phyloP scores from a whole-genome alignment of 31 red algal species.

The Porphyra umbilicalis region DNA sequence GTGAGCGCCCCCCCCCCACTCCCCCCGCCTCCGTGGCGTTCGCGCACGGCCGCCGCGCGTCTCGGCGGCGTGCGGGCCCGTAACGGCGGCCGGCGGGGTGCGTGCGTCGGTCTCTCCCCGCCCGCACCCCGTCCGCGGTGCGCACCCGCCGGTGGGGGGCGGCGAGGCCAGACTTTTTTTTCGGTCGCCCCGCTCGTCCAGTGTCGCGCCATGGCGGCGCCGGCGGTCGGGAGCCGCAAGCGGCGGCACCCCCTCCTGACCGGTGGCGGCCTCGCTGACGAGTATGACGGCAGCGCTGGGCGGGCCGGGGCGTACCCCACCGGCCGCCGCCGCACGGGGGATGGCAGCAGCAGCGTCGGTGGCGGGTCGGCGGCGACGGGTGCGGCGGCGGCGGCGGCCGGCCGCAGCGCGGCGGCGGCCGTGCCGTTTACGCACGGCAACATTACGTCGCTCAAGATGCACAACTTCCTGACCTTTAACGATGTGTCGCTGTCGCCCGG shows the following conservation, averaged over 20 bases:
- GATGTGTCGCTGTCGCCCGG: slow-evolving; percentile 66
- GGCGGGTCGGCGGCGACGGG: background rate
- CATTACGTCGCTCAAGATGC: slow-evolving; percentile 63
- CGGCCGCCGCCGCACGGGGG: background rate
- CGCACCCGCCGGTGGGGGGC: no score
- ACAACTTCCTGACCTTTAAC: slow-evolving; percentile 90
- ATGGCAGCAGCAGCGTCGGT: no score
- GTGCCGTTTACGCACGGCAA: slow-evolving; percentile 55
- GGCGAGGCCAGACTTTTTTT: no score
- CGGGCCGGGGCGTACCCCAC: background rate
- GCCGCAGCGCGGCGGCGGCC: slow-evolving; percentile 31
- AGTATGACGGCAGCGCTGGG: background rate
- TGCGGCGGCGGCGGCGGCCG: background rate
- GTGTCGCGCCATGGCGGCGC: background rate
- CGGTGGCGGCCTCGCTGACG: background rate
- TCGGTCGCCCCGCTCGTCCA: background rate
- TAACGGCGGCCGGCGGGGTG: background rate
- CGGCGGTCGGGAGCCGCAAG: background rate
- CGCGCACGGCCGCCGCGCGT: background rate
- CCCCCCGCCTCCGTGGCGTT: background rate
- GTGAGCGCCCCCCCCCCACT: background rate
- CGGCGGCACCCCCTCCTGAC: background rate
- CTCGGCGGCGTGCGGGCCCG: background rate
- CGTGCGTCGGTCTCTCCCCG: background rate
- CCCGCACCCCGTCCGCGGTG: background rate